Percentiles rank a stretch among this genome's conserved stretches.
Conservation (phyloP, 108 stramenopile genomes). For the Pinguiococcus pyrenoidosus region DNA sequence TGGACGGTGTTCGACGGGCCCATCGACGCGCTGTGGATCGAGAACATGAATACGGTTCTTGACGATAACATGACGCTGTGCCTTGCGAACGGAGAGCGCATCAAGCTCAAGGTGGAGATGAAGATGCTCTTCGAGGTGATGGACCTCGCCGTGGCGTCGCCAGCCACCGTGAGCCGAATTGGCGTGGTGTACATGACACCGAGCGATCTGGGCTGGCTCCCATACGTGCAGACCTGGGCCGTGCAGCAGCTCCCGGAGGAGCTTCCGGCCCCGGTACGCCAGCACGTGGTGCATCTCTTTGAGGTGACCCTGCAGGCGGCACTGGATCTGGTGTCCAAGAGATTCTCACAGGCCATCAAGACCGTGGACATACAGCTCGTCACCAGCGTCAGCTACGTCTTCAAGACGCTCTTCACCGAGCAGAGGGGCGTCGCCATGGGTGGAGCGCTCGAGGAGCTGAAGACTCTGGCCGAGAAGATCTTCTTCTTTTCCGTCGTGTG, state of each 20-base stretch:
- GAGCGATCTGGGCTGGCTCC: slow-evolving; percentile 47
- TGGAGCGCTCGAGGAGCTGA: slow-evolving; percentile 16
- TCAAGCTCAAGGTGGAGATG: slow-evolving; percentile 54
- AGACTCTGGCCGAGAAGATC: slow-evolving; percentile 34
- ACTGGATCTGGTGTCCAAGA: slow-evolving; percentile 27
- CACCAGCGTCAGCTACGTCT: slow-evolving; percentile 28
- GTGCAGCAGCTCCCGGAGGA: slow-evolving; percentile 16
- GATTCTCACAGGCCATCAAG: slow-evolving; percentile 33
- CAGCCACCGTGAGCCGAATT: slow-evolving; percentile 51
- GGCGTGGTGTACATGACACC: slow-evolving; percentile 57
- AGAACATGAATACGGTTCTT: slow-evolving; percentile 60
- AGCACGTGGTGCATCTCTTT: slow-evolving; percentile 32
- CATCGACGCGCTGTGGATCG: slow-evolving; percentile 57
- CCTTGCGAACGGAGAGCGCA: slow-evolving; percentile 53
- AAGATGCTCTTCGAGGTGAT: slow-evolving; percentile 53
- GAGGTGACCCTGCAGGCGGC: slow-evolving; percentile 17
- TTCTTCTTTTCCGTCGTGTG: slow-evolving; percentile 42
- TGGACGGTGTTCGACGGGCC: slow-evolving; percentile 59
- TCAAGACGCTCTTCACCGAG: slow-evolving; percentile 20
- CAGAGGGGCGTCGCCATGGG: too few relatives aligned
- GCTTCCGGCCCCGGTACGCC: slow-evolving; percentile 14
- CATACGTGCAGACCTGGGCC: slow-evolving; percentile 44
- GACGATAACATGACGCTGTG: slow-evolving; percentile 62
- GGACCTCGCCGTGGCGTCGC: slow-evolving; percentile 49
- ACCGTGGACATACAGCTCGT: slow-evolving; percentile 44